These are phyloP conservation scores for Breviolum minutum DNA, from an alignment of 73 alveolate species.

Conservation along the genomic window DNA sequence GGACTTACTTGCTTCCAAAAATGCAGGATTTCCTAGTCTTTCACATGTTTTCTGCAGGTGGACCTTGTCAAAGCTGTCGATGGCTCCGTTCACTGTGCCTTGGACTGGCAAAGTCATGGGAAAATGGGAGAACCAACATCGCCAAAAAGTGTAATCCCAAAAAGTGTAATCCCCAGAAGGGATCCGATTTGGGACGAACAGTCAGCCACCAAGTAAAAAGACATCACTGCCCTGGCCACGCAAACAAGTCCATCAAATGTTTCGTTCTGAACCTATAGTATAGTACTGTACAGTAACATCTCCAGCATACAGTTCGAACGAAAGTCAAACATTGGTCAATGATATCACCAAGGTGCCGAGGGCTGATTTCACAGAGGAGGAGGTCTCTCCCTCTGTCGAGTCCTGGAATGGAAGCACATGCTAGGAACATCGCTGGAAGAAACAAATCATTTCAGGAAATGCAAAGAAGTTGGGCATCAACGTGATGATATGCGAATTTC, in stretches of 20 bases:
- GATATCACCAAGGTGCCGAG: neutral
- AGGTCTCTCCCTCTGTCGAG: neutral
- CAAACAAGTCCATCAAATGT: neutral
- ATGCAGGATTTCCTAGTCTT: no score
- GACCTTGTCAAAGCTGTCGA: constrained; percentile 20
- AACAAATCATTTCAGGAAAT: no score
- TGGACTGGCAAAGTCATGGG: neutral
- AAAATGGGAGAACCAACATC: neutral
- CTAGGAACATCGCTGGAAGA: no score
- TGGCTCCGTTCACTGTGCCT: constrained; percentile 15
- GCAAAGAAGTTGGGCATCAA: no score
- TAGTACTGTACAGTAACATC: neutral
- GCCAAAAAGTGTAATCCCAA: neutral
- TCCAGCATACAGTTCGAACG: no score
- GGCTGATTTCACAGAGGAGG: neutral
- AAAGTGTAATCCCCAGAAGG: neutral
- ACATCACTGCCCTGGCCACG: neutral
- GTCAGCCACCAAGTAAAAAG: no score
- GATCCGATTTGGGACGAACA: no score
- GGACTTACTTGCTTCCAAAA: no score
- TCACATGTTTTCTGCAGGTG: no score
- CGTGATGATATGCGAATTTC: no score
- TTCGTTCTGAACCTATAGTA: neutral
- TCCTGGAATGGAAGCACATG: neutral
- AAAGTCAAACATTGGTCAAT: neutral